Conservation (phyloP, 1,284 basidiomycete species). For the Paramarasmius palmivorus region DNA sequence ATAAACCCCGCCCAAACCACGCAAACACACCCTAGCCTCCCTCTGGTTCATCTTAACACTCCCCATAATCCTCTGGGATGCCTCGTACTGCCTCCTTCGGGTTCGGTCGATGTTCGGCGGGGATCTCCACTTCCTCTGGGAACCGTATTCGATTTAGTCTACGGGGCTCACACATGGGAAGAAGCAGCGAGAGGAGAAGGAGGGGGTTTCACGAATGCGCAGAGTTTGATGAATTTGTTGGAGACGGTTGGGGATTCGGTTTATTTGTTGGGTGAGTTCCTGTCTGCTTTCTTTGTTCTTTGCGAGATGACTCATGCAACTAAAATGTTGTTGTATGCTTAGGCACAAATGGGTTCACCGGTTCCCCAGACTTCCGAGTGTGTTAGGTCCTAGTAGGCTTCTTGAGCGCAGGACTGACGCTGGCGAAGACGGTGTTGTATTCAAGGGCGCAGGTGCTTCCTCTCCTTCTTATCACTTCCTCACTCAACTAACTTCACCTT, state of each 20-base stretch:
- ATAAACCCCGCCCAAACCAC: too few relatives aligned
- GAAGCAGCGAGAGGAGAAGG: too few relatives aligned
- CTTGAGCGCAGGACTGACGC: constrained; percentile 70
- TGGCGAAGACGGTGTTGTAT: constrained; percentile 87
- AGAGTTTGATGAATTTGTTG: constrained; percentile 47
- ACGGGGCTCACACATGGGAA: constrained; percentile 69
- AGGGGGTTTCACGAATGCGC: constrained; percentile 86
- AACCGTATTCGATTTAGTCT: constrained; percentile 67
- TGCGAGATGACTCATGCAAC: too few relatives aligned
- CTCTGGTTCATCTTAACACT: too few relatives aligned
- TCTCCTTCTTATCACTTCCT: too few relatives aligned
- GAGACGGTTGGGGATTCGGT: too few relatives aligned
- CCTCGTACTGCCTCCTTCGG: constrained; percentile 69
- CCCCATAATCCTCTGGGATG: constrained; percentile 65
- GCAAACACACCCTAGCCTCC: too few relatives aligned
- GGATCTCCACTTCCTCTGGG: constrained; percentile 88
- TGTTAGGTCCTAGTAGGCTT: constrained; percentile 85
- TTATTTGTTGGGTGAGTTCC: too few relatives aligned
- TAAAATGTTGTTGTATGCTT: constrained; percentile 56
- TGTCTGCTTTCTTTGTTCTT: too few relatives aligned
- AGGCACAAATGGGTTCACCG: too few relatives aligned
- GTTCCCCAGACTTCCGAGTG: too few relatives aligned
- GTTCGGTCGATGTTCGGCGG: constrained; percentile 74
- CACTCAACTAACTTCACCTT: too few relatives aligned
- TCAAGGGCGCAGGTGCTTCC: constrained; percentile 49